Percentiles rank a stretch among this genome's conserved stretches.
Conservation (phyloP, 352 stramenopile species). For the Phytophthora megakarya region DNA sequence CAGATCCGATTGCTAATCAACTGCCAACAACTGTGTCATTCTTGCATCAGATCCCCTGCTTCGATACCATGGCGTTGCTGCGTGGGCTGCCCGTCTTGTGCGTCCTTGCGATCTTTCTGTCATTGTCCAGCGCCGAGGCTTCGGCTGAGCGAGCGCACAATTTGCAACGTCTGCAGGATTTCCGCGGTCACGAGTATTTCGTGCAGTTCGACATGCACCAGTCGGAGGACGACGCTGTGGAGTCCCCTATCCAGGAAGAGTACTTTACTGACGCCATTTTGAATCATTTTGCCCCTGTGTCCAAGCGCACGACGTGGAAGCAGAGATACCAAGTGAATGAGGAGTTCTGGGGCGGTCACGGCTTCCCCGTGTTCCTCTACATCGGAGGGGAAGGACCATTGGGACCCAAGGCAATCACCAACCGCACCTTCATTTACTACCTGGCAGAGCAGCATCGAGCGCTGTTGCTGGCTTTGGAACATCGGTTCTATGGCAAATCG, state of each 20-base stretch:
- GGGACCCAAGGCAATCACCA: slow-evolving; percentile 58
- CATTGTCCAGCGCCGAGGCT: background rate
- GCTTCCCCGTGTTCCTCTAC: slow-evolving; percentile 90
- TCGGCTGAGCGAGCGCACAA: slow-evolving; percentile 33
- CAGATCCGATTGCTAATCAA: slow-evolving; percentile 33
- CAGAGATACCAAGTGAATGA: slow-evolving; percentile 93
- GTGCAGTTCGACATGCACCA: slow-evolving; percentile 54
- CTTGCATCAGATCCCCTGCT: slow-evolving; percentile 11
- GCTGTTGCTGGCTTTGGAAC: slow-evolving; percentile 91
- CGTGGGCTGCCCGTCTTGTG: background rate
- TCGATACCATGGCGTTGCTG: slow-evolving; percentile 11
- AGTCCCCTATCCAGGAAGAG: slow-evolving; percentile 51
- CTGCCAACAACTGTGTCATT: slow-evolving; percentile 13
- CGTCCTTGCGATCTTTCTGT: slow-evolving; percentile 10
- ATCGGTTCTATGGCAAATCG: slow-evolving; percentile 96
- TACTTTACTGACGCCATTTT: slow-evolving; percentile 68
- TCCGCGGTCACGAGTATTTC: slow-evolving; percentile 72
- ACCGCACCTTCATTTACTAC: slow-evolving; percentile 79
- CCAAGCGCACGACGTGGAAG: slow-evolving; percentile 68
- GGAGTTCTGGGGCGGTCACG: slow-evolving; percentile 78
- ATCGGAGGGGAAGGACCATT: slow-evolving; percentile 80
- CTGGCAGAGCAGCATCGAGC: slow-evolving; percentile 78
- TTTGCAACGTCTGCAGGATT: slow-evolving; percentile 62
- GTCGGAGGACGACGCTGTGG: slow-evolving; percentile 27
- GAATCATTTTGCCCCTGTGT: slow-evolving; percentile 73